phyloP scores from a whole-genome alignment of 345 rosid species.

The Gossypium anomalum region DNA sequence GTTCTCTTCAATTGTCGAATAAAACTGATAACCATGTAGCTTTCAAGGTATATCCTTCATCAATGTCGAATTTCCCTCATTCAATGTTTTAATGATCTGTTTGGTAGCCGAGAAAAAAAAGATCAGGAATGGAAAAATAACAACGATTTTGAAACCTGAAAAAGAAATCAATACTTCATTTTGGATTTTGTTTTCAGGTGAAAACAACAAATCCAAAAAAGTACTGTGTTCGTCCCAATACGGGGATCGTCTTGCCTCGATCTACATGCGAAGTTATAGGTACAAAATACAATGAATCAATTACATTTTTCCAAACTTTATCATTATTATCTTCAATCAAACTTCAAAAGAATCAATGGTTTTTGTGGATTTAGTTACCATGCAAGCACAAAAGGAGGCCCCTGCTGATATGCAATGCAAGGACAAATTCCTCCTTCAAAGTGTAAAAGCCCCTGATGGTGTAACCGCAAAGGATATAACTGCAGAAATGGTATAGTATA shows the following conservation, averaged over 20 bases:
- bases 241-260: slow-evolving; percentile 65
- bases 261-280: slow-evolving; percentile 64
- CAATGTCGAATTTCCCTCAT: neutral
- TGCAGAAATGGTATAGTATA: slow-evolving; percentile 56
- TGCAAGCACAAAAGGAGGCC: slow-evolving; percentile 82
- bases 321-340: neutral
- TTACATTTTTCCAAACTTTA: neutral
- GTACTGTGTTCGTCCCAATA: slow-evolving; percentile 76
- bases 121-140: neutral
- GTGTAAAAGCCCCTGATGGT: slow-evolving; percentile 51
- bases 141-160: neutral
- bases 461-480: slow-evolving; percentile 49
- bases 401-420: slow-evolving; percentile 73
- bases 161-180: neutral
- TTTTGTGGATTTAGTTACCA: slow-evolving; percentile 46
- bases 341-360: neutral
- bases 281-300: slow-evolving; percentile 14
- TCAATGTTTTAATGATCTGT: slow-evolving; percentile 8
- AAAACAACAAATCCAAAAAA: slow-evolving; percentile 81
- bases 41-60: slow-evolving; percentile 53
- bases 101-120: slow-evolving; percentile 16
- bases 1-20: slow-evolving; percentile 65
- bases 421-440: slow-evolving; percentile 79
- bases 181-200: slow-evolving; percentile 44
- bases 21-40: slow-evolving; percentile 62